A percentile compares a stretch with the other conserved stretches of the same genome.
These are phyloP conservation scores for Cladosporium sp. DNA, from an alignment of 2,329 filamentous ascomycete species.

Conservation along the genomic window DNA sequence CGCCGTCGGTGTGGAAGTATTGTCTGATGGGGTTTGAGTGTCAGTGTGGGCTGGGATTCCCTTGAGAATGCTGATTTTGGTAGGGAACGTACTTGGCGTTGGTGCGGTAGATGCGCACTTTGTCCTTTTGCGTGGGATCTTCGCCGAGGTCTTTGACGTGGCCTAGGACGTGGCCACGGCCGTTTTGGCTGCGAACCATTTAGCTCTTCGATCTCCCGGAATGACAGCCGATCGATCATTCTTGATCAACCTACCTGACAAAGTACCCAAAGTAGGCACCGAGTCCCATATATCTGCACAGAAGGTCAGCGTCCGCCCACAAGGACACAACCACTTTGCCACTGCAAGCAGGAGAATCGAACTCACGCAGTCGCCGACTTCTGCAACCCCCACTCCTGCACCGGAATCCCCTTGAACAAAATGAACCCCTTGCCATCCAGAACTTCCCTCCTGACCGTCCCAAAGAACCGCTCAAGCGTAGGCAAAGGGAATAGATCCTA, in stretches of 20 bases:
- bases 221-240: neutral
- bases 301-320: neutral
- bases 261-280: slow-evolving; percentile 78
- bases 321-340: neutral
- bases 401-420: slow-evolving; percentile 79
- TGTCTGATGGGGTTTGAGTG: slow-evolving; percentile 53
- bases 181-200: slow-evolving; percentile 63
- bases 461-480: slow-evolving; percentile 54
- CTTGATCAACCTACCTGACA: slow-evolving; percentile 42
- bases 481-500: slow-evolving; percentile 60
- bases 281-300: slow-evolving; percentile 69
- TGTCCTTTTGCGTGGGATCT: slow-evolving; percentile 74
- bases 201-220: neutral
- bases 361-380: slow-evolving; percentile 69
- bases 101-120: slow-evolving; percentile 83
- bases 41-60: neutral
- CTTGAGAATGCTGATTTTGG: neutral
- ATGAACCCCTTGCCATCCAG: slow-evolving; percentile 83
- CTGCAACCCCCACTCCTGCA: slow-evolving; percentile 67
- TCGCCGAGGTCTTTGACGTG: slow-evolving; percentile 87
- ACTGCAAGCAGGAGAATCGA: neutral
- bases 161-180: slow-evolving; percentile 76
- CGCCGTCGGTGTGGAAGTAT: slow-evolving; percentile 80
- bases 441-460: slow-evolving; percentile 60
- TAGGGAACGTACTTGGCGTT: slow-evolving; percentile 54